Percentiles rank a stretch among this genome's conserved stretches.
Evolutionary conservation across 306 rosid species (phyloP).

Genomic region (Vigna reflexopilosa): DNA sequence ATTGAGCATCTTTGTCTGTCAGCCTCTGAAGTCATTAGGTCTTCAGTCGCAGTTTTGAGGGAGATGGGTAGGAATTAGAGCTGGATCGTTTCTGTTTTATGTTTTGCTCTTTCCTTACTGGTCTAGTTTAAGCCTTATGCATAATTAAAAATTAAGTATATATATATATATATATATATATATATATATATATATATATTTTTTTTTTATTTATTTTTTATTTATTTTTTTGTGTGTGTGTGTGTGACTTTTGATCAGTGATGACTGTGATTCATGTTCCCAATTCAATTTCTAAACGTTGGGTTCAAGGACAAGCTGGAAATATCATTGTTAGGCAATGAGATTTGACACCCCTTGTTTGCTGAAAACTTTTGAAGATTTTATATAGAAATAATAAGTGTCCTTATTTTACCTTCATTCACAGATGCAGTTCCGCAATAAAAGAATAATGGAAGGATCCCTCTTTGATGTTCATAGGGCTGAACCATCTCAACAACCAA

Average conservation of each 20-base stretch:
- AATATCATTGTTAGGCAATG: slow-evolving; percentile 9
- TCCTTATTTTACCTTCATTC: slow-evolving; percentile 30
- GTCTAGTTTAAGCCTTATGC: slow-evolving; percentile 1
- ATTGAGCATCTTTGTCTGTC: background rate
- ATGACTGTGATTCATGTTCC: background rate
- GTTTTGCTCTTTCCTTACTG: background rate
- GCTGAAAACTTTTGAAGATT: background rate
- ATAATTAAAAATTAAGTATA: background rate
- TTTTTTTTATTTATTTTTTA: too few species aligned
- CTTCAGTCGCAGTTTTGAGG: slow-evolving; percentile 6
- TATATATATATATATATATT: too few species aligned
- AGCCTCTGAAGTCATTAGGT: background rate
- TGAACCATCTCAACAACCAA: slow-evolving; percentile 71
- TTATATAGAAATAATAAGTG: slow-evolving; percentile 23
- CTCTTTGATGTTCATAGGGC: slow-evolving; percentile 73
- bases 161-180: background rate
- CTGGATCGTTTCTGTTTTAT: background rate
- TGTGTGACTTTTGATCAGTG: slow-evolving; percentile 1
- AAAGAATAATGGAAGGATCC: slow-evolving; percentile 85
- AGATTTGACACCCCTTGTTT: slow-evolving; percentile 14
- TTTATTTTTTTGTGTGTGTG: background rate
- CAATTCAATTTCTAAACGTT: background rate
- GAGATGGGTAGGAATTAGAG: slow-evolving; percentile 14
- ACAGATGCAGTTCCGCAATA: slow-evolving; percentile 78
- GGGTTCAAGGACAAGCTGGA: background rate